A percentile compares a stretch with the other conserved stretches of the same genome.
These are phyloP conservation scores for Emmonsiellopsis sp. DNA, from an alignment of 2,329 filamentous ascomycete species.

Conservation along the genomic window DNA sequence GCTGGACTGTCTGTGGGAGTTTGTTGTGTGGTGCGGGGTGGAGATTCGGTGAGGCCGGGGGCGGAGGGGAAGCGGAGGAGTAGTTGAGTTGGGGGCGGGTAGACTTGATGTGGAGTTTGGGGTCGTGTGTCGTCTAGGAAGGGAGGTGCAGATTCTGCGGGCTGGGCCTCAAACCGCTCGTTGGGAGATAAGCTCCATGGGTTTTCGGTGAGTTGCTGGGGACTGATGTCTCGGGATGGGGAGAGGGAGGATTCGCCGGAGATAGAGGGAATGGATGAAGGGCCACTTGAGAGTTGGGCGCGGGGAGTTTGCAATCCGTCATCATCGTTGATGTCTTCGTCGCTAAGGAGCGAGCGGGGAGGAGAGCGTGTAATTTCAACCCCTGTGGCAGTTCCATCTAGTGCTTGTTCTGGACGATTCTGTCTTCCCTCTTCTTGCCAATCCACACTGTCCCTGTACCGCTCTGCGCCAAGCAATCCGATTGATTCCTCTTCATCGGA, in stretches of 20 bases:
- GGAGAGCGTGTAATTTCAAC: slow-evolving; percentile 17
- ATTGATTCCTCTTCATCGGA: slow-evolving; percentile 48
- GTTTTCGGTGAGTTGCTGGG: slow-evolving; percentile 28
- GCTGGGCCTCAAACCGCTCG: slow-evolving; percentile 8
- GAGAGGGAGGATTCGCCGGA: slow-evolving; percentile 23
- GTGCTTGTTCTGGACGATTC: slow-evolving; percentile 10
- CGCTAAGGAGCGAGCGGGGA: slow-evolving; percentile 25
- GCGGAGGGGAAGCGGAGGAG: slow-evolving; percentile 32
- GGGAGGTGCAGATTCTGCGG: slow-evolving; percentile 17
- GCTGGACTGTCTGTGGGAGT: slow-evolving; percentile 12
- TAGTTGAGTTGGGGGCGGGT: slow-evolving; percentile 23
- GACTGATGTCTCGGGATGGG: slow-evolving; percentile 14
- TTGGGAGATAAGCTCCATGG: slow-evolving; percentile 28
- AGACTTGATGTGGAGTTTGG: slow-evolving; percentile 16
- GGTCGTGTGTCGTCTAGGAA: slow-evolving; percentile 10
- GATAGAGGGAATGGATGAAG: slow-evolving; percentile 26
- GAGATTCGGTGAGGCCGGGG: slow-evolving; percentile 23
- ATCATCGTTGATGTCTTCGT: slow-evolving; percentile 22
- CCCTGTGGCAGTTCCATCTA: background rate
- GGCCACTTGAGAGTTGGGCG: slow-evolving; percentile 23
- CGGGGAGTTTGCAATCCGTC: slow-evolving; percentile 26
- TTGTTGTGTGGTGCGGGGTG: slow-evolving; percentile 8
- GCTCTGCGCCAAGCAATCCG: slow-evolving; percentile 30
- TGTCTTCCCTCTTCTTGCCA: slow-evolving; percentile 12
- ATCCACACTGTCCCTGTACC: slow-evolving; percentile 27